Base-by-base conservation (phyloP, 1,284 basidiomycete species). In the Ganoderma lingzhi region DNA sequence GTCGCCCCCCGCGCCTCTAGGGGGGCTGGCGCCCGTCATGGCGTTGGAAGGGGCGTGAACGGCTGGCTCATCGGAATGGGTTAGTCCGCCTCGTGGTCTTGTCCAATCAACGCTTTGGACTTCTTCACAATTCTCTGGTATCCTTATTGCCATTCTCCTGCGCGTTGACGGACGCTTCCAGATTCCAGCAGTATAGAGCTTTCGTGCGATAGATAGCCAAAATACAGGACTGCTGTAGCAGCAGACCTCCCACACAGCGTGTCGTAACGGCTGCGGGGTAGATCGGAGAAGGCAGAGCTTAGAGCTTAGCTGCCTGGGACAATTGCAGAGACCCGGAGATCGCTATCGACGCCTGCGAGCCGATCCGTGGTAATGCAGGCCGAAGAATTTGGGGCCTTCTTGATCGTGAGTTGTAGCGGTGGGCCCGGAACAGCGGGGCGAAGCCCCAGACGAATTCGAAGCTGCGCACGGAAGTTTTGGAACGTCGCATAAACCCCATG, bases 1-100 rank as follows among this genome's bases (percentile, higher is more conserved):
- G 67, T 53, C 70, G 55, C 55, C 66, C 53, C 69, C 60, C 42
- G 65, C 44, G 37, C 53, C 60, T 37, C 35, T 35, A 8, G 58
- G 45, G 44, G 62, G 51, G 55, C 14, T 19, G 59, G 39, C 59
- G 39, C 39, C 59, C n/a, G 59, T 28, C 14, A 23, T 41, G 59
- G 70, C 70, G 67, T 48, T 68, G 66, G 73, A 68, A 63, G 67
- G 67, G 67, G 73, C 70, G 67, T 74, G 70, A 74, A 70, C 62
- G 14, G 63, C 59, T 62, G 58, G 19, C 59, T 12, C 42, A 48
- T 71, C 70, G 72, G 41, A 73, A 73, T 37, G 66, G 72, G 68
- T 63, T 73, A 73, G 72, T 61, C 30, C 70, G 72, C 72, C 72
- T 73, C 72, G 72, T 71, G 72, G 53, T 60, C 68, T 58, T 53